A percentile compares a stretch with the other conserved stretches of the same genome.
Evolutionary conservation across 768 basidiomycete species (phyloP).

Genomic region (Trametes meyenii): DNA sequence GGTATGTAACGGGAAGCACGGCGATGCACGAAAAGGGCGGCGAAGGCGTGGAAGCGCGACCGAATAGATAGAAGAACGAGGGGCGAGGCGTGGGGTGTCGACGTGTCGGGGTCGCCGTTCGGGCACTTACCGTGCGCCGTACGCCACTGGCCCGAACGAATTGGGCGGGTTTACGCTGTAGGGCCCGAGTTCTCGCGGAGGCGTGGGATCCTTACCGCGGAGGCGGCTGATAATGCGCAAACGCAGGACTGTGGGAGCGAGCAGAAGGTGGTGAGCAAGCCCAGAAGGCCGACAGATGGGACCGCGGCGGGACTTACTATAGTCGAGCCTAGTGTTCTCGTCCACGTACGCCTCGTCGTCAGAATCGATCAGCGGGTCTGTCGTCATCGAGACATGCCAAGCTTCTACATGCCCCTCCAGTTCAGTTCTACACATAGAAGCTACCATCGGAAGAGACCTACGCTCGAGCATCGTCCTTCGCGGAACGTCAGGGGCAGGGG

Average conservation of each 20-base stretch:
- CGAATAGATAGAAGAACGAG: not conserved
- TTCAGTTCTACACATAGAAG: not conserved
- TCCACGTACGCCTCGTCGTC: slow-evolving; percentile 74
- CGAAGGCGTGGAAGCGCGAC: not conserved
- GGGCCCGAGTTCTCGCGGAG: slow-evolving; percentile 41
- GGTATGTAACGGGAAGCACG: not conserved
- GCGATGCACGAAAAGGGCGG: slow-evolving; percentile 1
- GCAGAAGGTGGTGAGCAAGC: slow-evolving; percentile 5
- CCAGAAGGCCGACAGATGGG: not conserved
- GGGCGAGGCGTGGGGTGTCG: not conserved
- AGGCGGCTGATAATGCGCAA: slow-evolving; percentile 62
- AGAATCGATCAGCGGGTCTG: slow-evolving; percentile 76
- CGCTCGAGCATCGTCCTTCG: slow-evolving; percentile 60
- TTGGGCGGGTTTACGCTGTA: slow-evolving; percentile 16
- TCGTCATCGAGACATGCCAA: slow-evolving; percentile 66
- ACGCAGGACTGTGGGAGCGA: slow-evolving; percentile 50
- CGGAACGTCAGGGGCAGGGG: slow-evolving; percentile 22
- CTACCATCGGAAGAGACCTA: slow-evolving; percentile 38
- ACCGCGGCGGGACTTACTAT: slow-evolving; percentile 45
- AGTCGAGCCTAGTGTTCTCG: slow-evolving; percentile 66
- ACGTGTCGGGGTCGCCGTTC: not conserved
- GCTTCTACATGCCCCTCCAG: slow-evolving; percentile 51
- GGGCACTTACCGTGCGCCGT: slow-evolving; percentile 16
- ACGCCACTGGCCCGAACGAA: slow-evolving; percentile 6
- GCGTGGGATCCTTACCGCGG: slow-evolving; percentile 60